Percentiles rank a stretch among this genome's conserved stretches.
Conservation (phyloP, 192 early-diverging fungal species). For the Pilaira anomala region DNA sequence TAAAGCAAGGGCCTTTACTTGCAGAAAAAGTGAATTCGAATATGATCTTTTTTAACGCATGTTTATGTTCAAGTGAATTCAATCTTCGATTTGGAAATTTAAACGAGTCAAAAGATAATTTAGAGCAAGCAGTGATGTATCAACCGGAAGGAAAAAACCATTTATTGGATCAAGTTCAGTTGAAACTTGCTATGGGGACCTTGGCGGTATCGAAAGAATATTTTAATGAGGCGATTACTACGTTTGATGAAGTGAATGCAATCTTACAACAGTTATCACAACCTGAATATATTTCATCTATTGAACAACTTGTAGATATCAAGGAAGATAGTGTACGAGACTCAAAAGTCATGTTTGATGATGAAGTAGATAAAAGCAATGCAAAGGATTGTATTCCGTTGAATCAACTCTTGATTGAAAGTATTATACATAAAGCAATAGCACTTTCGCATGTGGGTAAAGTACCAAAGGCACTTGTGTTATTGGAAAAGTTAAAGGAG, state of each 20-base stretch:
- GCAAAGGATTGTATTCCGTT: not conserved
- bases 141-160: constrained; percentile 9
- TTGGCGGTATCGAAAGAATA: constrained; percentile 37
- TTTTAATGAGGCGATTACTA: constrained; percentile 47
- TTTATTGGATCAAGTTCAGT: constrained; percentile 16
- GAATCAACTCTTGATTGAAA: not conserved
- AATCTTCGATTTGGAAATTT: constrained; percentile 45
- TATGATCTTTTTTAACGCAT: constrained; percentile 35
- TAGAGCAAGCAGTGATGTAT: constrained; percentile 37
- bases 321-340: not conserved
- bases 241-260: constrained; percentile 43
- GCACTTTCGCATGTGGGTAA: not conserved
- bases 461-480: not conserved
- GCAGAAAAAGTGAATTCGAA: constrained; percentile 42
- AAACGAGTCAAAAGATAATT: constrained; percentile 20
- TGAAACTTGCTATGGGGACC: constrained; percentile 51
- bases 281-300: constrained; percentile 41
- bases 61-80: constrained; percentile 56
- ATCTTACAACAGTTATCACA: constrained; percentile 55
- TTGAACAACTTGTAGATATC: constrained; percentile 48
- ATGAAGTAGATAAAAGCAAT: not conserved
- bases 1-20: constrained; percentile 53
- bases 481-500: constrained; percentile 7
- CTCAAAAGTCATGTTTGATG: constrained; percentile 8
- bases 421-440: not conserved